phyloP scores from a whole-genome alignment of 2,329 filamentous ascomycete species.

The Alternaria arborescens region DNA sequence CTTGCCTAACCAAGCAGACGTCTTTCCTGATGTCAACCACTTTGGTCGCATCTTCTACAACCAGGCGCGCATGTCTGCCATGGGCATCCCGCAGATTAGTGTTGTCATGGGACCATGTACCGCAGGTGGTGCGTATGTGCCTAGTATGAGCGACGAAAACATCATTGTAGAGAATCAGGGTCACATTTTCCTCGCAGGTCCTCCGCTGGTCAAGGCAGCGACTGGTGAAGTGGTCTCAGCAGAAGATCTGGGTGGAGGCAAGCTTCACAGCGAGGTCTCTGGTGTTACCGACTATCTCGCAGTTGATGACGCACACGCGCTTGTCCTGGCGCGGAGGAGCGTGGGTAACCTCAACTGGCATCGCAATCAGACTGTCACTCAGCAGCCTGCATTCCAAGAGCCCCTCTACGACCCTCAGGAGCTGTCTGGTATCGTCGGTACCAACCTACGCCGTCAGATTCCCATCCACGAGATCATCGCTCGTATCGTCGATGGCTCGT shows the following conservation, averaged over 20 bases:
- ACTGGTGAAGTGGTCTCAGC: constrained; percentile 91
- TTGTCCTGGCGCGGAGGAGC: constrained; percentile 83
- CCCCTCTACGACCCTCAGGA: constrained; percentile 83
- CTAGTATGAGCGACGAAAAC: constrained; percentile 95
- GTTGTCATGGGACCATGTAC: constrained; percentile 99
- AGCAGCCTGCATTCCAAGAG: constrained; percentile 66
- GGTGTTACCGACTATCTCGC: constrained; percentile 96
- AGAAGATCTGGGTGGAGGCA: constrained; percentile 89
- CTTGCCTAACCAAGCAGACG: constrained; percentile 91
- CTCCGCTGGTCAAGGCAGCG: constrained; percentile 92
- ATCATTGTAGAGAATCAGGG: constrained; percentile 96
- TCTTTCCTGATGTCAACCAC: constrained; percentile 93
- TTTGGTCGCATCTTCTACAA: constrained; percentile 99
- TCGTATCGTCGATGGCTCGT: constrained; percentile 87
- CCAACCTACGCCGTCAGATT: constrained; percentile 85
- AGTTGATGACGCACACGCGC: constrained; percentile 90
- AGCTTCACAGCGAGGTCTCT: constrained; percentile 87
- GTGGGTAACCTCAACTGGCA: constrained; percentile 93
- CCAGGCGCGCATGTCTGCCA: constrained; percentile 89
- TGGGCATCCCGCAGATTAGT: constrained; percentile 89
- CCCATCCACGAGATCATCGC: constrained; percentile 91
- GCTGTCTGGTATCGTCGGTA: constrained; percentile 86
- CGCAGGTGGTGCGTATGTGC: constrained; percentile 93
- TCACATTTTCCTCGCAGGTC: constrained; percentile 96
- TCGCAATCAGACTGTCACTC: constrained; percentile 46